Evolutionary conservation across 495 filamentous ascomycete genomes (phyloP), one percentile per base, ranked within the genome.

Genomic region (Daldinia vernicosa): DNA sequence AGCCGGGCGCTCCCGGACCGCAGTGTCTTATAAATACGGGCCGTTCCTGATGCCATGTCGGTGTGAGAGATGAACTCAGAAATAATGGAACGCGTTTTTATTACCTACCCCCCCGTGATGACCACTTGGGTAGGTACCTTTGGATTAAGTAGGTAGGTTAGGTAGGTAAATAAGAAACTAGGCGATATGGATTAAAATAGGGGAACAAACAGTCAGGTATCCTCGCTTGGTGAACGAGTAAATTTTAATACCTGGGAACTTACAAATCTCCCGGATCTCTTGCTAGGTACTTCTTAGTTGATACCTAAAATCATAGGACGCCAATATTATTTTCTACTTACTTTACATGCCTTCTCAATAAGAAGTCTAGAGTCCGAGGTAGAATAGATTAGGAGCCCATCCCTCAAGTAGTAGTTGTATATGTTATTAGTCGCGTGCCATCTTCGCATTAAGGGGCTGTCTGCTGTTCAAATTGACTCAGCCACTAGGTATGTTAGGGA

Each of bases 11-110:
- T 24, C 17, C 43, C 43, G 43, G 43, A 24, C 43, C 43, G 43
- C 43, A 22, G 19, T 47, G 43, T 47, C 43, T 47, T 47, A 47
- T 47, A 47, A 47, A 47, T 47, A 47, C 43, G 43, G 43, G 43
- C 43, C 19, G 43, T 47, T 24, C 43, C 43, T 24, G 19, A 22
- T 24, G 8, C 17, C n/a, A 47, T 47, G 43, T 47, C 43, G 43
- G 43, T 47, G 43, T 47, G 19, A 47, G 19, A 47, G 43, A 47
- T 47, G 12, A 47, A 24, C 43, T 24, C 43, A 22, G 43, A 24
- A 24, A 47, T 47, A 24, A 24, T 4, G 17, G 17, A 22, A 12
- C 12, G 1, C 43, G 9, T 22, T 47, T 24, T 47, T 24, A 11
- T 47, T 22, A 11, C 9, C n/a, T n/a, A n/a, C n/a, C n/a, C n/a